Conservation (phyloP, 2,329 filamentous ascomycete species). For the Periconia sp. region DNA sequence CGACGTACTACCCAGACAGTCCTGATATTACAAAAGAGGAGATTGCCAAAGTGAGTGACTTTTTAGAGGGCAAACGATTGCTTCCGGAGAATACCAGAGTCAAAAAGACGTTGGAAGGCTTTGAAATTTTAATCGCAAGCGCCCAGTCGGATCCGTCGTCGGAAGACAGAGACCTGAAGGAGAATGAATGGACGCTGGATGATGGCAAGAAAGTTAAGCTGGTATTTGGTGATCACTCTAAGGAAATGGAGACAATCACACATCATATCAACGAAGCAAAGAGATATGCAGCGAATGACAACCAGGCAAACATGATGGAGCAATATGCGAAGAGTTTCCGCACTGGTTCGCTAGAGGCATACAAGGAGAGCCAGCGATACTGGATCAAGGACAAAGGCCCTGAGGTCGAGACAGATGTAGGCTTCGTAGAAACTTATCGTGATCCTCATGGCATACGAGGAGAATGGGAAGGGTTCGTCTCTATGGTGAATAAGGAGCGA, state of each 20-base stretch:
- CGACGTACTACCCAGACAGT: constrained; percentile 54
- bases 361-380: constrained; percentile 53
- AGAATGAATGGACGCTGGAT: constrained; percentile 50
- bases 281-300: constrained; percentile 51
- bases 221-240: constrained; percentile 50
- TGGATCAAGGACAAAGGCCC: constrained; percentile 58
- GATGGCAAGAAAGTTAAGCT: constrained; percentile 51
- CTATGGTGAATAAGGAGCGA: constrained; percentile 82
- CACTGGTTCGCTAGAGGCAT: constrained; percentile 53
- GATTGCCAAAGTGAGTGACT: constrained; percentile 49
- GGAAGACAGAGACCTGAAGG: constrained; percentile 45
- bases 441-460: constrained; percentile 57
- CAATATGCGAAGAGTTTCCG: constrained; percentile 54
- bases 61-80: constrained; percentile 48
- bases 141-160: constrained; percentile 43
- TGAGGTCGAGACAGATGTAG: constrained; percentile 55
- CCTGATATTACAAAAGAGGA: constrained; percentile 52
- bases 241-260: constrained; percentile 51
- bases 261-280: constrained; percentile 50
- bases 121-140: constrained; percentile 53
- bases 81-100: constrained; percentile 55
- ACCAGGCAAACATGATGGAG: constrained; percentile 47
- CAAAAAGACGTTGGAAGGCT: constrained; percentile 47
- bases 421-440: constrained; percentile 58
- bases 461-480: constrained; percentile 57